These are phyloP conservation scores for Physaria fendleri DNA, from an alignment of 345 rosid genomes.

Conservation along the genomic window DNA sequence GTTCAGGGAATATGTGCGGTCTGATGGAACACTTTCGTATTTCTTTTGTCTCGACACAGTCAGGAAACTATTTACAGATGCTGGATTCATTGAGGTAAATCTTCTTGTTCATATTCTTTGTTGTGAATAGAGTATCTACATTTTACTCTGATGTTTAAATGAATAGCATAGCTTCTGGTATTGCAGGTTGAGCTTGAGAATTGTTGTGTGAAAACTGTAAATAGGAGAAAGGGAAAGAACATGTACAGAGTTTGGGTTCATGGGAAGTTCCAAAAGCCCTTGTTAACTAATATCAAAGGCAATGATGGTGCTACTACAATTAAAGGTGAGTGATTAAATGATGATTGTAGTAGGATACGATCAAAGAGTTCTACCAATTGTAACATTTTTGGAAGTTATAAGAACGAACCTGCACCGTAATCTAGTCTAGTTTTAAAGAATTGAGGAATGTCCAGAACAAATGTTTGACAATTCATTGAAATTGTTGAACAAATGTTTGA, in stretches of 20 bases:
- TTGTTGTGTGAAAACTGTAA: conserved; percentile 70
- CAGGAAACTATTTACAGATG: conserved; percentile 48
- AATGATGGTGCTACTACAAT: neutral
- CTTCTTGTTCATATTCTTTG: neutral
- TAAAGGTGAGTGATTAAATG: neutral
- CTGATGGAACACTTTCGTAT: conserved; percentile 83
- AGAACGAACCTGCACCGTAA: no score
- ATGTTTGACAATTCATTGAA: no score
- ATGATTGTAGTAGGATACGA: neutral
- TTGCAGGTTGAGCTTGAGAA: conserved; percentile 78
- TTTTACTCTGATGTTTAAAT: neutral
- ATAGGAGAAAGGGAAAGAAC: conserved; percentile 58
- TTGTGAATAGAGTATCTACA: neutral
- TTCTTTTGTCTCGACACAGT: conserved; percentile 68
- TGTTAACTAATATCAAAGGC: conserved; percentile 6
- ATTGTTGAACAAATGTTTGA: no score
- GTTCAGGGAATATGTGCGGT: conserved; percentile 65
- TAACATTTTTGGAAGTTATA: no score
- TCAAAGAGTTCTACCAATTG: neutral
- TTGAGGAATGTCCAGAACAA: no score
- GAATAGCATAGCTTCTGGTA: neutral
- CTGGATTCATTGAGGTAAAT: conserved; percentile 74
- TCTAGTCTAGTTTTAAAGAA: no score
- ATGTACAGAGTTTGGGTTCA: conserved; percentile 92
- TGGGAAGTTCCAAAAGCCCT: conserved; percentile 78